phyloP scores from a whole-genome alignment of 108 stramenopile genomes.

The Conticribra weissflogii region DNA sequence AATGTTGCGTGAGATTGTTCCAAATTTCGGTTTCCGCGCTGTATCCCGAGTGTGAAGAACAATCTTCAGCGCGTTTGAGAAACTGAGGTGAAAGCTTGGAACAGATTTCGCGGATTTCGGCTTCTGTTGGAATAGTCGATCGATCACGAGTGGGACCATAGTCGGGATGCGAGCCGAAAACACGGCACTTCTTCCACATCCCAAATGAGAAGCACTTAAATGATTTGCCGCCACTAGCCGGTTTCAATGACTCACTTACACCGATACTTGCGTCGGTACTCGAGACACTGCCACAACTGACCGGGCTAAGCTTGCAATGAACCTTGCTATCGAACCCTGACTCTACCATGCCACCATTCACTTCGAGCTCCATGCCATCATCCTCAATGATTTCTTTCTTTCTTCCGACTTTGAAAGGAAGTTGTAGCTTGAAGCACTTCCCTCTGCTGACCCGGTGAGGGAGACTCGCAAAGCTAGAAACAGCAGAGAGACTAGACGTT shows the following conservation, averaged over 20 bases:
- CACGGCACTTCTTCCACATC: neutral
- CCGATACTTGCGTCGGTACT: neutral
- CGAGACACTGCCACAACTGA: neutral
- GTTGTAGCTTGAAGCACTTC: neutral
- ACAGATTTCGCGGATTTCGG: too few relatives aligned
- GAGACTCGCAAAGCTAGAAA: neutral
- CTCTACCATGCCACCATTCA: too few relatives aligned
- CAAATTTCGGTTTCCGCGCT: conserved; percentile 14
- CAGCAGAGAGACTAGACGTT: neutral
- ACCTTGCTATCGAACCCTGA: neutral
- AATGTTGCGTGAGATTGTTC: conserved; percentile 13
- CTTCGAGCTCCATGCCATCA: neutral
- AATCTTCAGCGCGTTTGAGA: neutral
- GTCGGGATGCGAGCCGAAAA: neutral
- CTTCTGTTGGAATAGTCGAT: too few relatives aligned
- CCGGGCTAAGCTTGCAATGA: neutral
- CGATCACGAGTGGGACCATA: neutral
- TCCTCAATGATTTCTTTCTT: neutral
- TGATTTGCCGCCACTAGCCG: neutral
- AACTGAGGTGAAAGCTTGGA: neutral
- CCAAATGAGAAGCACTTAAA: neutral
- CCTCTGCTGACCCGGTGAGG: neutral
- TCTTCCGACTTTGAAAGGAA: neutral
- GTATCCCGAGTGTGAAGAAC: conserved; percentile 8
- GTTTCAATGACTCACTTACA: neutral